Evolutionary conservation across 495 filamentous ascomycete genomes (phyloP).

Genomic region (Bryoglossum gracile): DNA sequence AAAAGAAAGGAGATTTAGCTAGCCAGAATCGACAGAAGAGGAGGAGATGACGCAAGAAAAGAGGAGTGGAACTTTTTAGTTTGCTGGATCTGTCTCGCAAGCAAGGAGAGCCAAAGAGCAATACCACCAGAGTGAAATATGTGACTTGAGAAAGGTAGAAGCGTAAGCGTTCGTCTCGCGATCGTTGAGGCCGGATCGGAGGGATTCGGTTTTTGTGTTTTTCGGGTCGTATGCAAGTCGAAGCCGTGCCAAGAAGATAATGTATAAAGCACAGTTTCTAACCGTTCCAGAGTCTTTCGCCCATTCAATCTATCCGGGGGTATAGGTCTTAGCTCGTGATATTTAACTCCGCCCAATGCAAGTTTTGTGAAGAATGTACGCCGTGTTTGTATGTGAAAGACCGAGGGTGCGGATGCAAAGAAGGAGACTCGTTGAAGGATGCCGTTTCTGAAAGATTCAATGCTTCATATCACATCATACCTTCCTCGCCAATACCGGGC

Average conservation of each 20-base stretch:
- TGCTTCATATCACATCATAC: constrained; percentile 20
- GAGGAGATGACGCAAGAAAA: background rate
- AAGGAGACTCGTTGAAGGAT: background rate
- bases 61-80: background rate
- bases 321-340: constrained; percentile 13
- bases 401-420: background rate
- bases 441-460: background rate
- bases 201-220: background rate
- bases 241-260: background rate
- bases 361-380: constrained; percentile 8
- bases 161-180: background rate
- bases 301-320: constrained; percentile 14
- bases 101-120: background rate
- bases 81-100: background rate
- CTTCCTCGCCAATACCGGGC: constrained; percentile 27
- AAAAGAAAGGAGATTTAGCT: background rate
- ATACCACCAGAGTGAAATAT: constrained; percentile 2
- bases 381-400: constrained; percentile 2
- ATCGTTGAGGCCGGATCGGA: background rate
- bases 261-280: background rate
- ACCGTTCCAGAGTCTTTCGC: constrained; percentile 4
- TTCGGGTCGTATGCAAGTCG: background rate
- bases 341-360: constrained; percentile 20
- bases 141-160: constrained; percentile 2
- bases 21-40: background rate